Percentiles rank a stretch among this genome's conserved stretches.
Conservation (phyloP, 371 early-diverging fungal species). For the Mucor velutinosus region DNA sequence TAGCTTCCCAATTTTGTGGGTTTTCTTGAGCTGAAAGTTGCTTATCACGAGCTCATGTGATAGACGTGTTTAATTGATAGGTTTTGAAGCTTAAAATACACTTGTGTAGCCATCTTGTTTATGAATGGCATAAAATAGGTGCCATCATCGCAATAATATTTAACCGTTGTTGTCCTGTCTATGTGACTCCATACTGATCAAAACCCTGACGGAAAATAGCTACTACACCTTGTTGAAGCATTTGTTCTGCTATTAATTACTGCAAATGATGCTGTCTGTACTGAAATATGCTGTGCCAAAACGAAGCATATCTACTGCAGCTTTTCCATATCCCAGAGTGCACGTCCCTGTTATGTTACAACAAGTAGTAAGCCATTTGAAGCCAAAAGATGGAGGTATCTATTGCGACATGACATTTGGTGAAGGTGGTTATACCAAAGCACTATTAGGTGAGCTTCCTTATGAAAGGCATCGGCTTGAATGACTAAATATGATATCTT, state of each 20-base stretch:
- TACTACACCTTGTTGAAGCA: not conserved
- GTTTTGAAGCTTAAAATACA: not conserved
- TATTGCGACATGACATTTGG: slow-evolving; percentile 76
- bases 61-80: not conserved
- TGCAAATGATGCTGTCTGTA: not conserved
- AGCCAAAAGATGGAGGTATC: slow-evolving; percentile 35
- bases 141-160: not conserved
- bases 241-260: not conserved
- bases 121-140: not conserved
- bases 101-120: not conserved
- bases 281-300: not conserved
- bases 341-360: slow-evolving; percentile 47
- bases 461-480: not conserved
- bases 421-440: slow-evolving; percentile 71
- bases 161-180: not conserved
- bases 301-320: not conserved
- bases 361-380: slow-evolving; percentile 33
- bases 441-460: slow-evolving; percentile 49
- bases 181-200: not conserved
- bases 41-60: not conserved
- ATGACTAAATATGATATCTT: not conserved
- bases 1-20: not conserved
- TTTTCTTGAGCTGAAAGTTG: not conserved
- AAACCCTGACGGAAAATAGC: not conserved
- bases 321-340: slow-evolving; percentile 24